Evolutionary conservation across 1,139 yeast genomes (phyloP).

Genomic region (Debaryomycetaceae sp.): DNA sequence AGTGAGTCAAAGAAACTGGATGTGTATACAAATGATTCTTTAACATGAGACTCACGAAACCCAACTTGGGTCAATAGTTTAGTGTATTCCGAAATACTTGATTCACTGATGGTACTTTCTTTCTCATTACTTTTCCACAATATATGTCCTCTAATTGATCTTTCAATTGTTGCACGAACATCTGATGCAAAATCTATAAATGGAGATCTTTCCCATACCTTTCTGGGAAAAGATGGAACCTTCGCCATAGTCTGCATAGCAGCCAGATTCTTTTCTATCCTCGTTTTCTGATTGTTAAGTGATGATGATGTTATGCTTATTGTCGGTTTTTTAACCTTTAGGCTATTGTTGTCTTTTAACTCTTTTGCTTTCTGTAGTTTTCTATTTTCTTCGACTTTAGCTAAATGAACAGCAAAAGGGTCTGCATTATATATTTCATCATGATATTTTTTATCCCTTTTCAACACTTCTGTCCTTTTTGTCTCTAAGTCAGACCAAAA

Average conservation of each 20-base stretch:
- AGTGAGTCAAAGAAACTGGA: constrained; percentile 51
- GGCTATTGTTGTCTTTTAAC: constrained; percentile 32
- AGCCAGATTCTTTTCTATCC: neutral
- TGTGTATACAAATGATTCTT: constrained; percentile 68
- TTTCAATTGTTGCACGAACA: constrained; percentile 51
- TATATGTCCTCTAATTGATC: constrained; percentile 50
- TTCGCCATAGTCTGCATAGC: neutral
- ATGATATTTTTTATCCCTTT: constrained; percentile 46
- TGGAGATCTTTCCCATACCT: constrained; percentile 65
- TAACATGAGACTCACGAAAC: constrained; percentile 65
- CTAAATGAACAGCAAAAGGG: constrained; percentile 66
- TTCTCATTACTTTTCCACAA: constrained; percentile 39
- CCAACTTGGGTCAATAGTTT: constrained; percentile 48
- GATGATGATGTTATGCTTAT: constrained; percentile 26
- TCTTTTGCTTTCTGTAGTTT: constrained; percentile 43
- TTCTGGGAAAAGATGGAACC: constrained; percentile 45
- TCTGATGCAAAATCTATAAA: constrained; percentile 50
- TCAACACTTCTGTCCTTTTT: constrained; percentile 45
- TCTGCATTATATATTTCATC: constrained; percentile 57
- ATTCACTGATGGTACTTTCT: neutral
- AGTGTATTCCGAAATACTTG: constrained; percentile 11
- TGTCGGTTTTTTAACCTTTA: constrained; percentile 41
- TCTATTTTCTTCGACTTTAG: constrained; percentile 44
- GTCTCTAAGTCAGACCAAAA: constrained; percentile 74
- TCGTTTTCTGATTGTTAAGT: constrained; percentile 4